Evolutionary conservation across 2,329 filamentous ascomycete species (phyloP).

Genomic region (Colletotrichum eremochloae): DNA sequence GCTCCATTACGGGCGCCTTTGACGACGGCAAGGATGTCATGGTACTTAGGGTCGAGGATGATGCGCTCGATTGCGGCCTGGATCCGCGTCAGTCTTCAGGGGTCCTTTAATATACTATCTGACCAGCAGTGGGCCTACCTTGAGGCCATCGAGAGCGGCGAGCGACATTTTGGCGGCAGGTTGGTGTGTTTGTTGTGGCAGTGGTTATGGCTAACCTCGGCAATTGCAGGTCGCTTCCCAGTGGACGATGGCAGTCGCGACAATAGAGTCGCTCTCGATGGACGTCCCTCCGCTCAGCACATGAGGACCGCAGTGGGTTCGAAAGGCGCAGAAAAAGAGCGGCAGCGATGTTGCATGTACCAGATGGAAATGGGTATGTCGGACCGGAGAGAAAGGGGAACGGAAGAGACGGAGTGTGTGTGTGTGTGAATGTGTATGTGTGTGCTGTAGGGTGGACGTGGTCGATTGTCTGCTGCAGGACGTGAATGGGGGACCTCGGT

Average conservation of each 20-base stretch:
- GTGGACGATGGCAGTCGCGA: slow-evolving; percentile 5
- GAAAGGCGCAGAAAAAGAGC: slow-evolving; percentile 10
- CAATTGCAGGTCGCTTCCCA: slow-evolving; percentile 20
- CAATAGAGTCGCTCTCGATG: slow-evolving; percentile 22
- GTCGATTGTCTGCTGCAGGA: background rate
- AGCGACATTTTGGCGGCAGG: slow-evolving; percentile 36
- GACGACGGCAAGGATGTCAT: slow-evolving; percentile 85
- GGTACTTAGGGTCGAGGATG: slow-evolving; percentile 85
- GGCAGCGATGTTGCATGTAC: background rate
- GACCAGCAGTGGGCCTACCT: slow-evolving; percentile 18
- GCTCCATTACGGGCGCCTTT: slow-evolving; percentile 97
- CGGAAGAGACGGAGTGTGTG: background rate
- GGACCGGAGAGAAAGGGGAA: slow-evolving; percentile 10
- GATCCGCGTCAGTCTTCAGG: slow-evolving; percentile 15
- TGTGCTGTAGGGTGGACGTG: slow-evolving; percentile 3
- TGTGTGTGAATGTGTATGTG: background rate
- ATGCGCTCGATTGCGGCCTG: slow-evolving; percentile 81
- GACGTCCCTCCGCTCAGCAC: slow-evolving; percentile 23
- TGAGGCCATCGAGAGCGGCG: slow-evolving; percentile 40
- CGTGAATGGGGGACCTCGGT: slow-evolving; percentile 32
- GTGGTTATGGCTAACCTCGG: slow-evolving; percentile 38
- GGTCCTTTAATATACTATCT: too few relatives aligned
- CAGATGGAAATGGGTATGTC: background rate
- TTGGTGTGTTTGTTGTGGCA: background rate
- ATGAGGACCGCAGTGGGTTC: slow-evolving; percentile 15